Conservation (phyloP, 202 grass and related monocot species). For the Elaeis oleifera region DNA sequence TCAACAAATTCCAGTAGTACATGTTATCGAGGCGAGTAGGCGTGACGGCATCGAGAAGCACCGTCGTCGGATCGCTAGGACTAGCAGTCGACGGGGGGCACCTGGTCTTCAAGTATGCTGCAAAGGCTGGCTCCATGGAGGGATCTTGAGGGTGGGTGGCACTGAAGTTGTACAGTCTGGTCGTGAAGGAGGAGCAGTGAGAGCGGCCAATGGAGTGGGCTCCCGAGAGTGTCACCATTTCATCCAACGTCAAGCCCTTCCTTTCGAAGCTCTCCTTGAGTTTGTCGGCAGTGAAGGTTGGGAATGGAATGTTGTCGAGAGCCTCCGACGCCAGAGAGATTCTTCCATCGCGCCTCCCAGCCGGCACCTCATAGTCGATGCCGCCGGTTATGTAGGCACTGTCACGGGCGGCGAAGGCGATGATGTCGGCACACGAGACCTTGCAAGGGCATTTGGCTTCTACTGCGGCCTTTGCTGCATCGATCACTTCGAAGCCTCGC, state of each 20-base stretch:
- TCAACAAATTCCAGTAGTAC: slow-evolving; percentile 45
- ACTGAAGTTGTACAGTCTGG: slow-evolving; percentile 31
- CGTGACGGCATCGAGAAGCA: slow-evolving; percentile 23
- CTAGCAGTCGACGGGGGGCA: slow-evolving; percentile 31
- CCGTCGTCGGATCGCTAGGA: slow-evolving; percentile 9
- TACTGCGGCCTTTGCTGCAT: no score
- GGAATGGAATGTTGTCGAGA: slow-evolving; percentile 10
- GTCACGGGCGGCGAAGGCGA: slow-evolving; percentile 57
- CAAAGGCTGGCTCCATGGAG: slow-evolving; percentile 16
- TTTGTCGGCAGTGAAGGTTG: slow-evolving; percentile 20
- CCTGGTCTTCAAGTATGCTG: not conserved
- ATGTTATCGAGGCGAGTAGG: slow-evolving; percentile 42
- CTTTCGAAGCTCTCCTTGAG: slow-evolving; percentile 22
- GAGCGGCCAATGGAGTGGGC: slow-evolving; percentile 55
- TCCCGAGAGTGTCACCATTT: slow-evolving; percentile 44
- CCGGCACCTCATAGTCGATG: slow-evolving; percentile 27
- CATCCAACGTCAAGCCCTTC: slow-evolving; percentile 40
- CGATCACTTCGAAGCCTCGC: no score
- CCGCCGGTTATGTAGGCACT: slow-evolving; percentile 36
- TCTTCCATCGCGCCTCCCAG: slow-evolving; percentile 45
- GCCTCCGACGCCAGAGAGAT: slow-evolving; percentile 30
- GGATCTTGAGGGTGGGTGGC: slow-evolving; percentile 3
- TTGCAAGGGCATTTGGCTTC: no score
- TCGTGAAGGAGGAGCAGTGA: slow-evolving; percentile 40
- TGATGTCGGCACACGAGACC: slow-evolving; percentile 17